Percentiles rank a stretch among this genome's conserved stretches.
Conservation (phyloP, 192 early-diverging fungal species). For the Funneliformis mosseae region DNA sequence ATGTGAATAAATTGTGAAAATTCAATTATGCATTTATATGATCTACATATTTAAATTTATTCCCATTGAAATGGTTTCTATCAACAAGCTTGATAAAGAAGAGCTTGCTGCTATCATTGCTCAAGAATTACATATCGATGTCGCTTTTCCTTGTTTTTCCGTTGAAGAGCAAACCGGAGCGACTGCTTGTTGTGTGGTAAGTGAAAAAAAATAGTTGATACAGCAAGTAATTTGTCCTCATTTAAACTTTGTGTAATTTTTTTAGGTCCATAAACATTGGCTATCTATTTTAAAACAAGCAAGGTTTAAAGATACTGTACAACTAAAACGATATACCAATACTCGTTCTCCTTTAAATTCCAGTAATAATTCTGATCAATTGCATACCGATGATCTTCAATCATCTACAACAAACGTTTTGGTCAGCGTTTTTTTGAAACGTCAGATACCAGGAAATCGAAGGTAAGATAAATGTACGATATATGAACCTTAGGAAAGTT, state of each 20-base stretch:
- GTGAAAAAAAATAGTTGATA: background rate
- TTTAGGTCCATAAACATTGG: slow-evolving; percentile 52
- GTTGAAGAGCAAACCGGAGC: slow-evolving; percentile 47
- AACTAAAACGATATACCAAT: background rate
- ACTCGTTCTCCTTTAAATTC: background rate
- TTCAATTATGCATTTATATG: too few relatives aligned
- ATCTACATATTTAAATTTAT: too few relatives aligned
- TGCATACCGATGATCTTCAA: slow-evolving; percentile 22
- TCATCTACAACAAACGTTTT: slow-evolving; percentile 26
- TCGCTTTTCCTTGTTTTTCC: slow-evolving; percentile 59
- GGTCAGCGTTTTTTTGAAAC: slow-evolving; percentile 30
- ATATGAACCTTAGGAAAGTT: background rate
- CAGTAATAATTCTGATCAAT: slow-evolving; percentile 11
- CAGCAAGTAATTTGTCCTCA: background rate
- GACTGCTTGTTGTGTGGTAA: slow-evolving; percentile 60
- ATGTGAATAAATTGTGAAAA: too few relatives aligned
- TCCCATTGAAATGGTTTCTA: slow-evolving; percentile 23
- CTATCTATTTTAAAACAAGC: slow-evolving; percentile 36
- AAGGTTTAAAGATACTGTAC: background rate
- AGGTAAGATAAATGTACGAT: background rate
- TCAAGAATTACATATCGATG: slow-evolving; percentile 53
- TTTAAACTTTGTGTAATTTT: background rate
- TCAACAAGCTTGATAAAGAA: slow-evolving; percentile 22
- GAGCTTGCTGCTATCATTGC: slow-evolving; percentile 47
- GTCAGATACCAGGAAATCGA: background rate